Evolutionary conservation across 352 stramenopile genomes (phyloP).

Genomic region (Saprolegnia diclina): DNA sequence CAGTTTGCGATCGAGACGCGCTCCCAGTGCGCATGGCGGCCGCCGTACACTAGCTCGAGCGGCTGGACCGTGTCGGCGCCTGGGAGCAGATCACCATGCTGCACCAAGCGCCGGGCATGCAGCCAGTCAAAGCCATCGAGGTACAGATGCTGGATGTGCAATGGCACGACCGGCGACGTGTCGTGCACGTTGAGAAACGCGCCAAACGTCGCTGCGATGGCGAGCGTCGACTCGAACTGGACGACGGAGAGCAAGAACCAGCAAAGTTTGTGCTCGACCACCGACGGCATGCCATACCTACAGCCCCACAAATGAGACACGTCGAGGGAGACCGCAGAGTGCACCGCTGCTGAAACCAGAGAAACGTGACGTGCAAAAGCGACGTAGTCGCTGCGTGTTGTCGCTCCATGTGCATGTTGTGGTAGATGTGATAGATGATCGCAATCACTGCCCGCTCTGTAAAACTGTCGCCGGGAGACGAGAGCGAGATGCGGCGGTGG

Average conservation of each 20-base stretch:
- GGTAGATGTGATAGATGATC: conserved; percentile 22
- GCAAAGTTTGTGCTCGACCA: conserved; percentile 21
- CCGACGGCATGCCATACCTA: conserved; percentile 24
- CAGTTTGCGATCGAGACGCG: background rate
- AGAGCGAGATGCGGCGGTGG: background rate
- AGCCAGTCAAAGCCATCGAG: conserved; percentile 24
- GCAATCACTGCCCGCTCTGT: background rate
- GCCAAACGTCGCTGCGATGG: background rate
- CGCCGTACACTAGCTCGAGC: background rate
- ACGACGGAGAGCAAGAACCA: conserved; percentile 20
- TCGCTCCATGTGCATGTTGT: conserved; percentile 13
- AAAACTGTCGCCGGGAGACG: background rate
- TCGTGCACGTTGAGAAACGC: conserved; percentile 8
- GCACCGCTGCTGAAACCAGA: background rate
- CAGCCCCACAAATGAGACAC: too few species aligned
- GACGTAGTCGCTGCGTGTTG: background rate
- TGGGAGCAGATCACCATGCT: background rate
- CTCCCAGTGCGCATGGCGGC: background rate
- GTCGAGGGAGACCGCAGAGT: background rate
- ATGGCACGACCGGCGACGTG: background rate
- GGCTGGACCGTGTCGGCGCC: conserved; percentile 5
- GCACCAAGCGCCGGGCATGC: conserved; percentile 3
- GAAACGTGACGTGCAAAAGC: background rate
- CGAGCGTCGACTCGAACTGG: background rate
- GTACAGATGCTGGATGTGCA: conserved; percentile 10